Evolutionary conservation across 495 filamentous ascomycete species (phyloP).

Genomic region (Aspergillus asperescens): DNA sequence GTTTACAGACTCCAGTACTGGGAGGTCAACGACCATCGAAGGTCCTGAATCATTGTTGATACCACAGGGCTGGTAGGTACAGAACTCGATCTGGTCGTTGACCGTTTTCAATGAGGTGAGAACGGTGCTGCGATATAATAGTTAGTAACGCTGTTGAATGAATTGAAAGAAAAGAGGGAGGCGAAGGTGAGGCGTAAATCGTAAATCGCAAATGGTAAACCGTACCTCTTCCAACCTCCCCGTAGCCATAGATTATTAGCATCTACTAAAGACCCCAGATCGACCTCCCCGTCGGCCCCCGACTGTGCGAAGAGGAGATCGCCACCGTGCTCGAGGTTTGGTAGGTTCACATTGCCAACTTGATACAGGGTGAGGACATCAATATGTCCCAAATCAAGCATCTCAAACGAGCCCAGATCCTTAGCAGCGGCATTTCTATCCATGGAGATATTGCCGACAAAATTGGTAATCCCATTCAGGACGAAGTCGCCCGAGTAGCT

Average conservation of each 20-base stretch:
- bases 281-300: not conserved
- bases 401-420: not conserved
- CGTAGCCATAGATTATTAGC: not conserved
- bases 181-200: too few species aligned
- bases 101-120: not conserved
- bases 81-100: too few species aligned
- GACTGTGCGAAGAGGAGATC: not conserved
- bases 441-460: slow-evolving; percentile 1
- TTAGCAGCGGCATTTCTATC: not conserved
- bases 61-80: too few species aligned
- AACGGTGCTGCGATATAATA: too few species aligned
- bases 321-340: not conserved
- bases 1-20: not conserved
- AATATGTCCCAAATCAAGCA: not conserved
- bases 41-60: too few species aligned
- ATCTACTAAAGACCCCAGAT: slow-evolving; percentile 1
- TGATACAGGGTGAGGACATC: not conserved
- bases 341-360: not conserved
- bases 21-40: too few species aligned
- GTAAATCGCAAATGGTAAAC: too few species aligned
- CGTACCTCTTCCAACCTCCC: not conserved
- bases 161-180: too few species aligned
- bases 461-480: not conserved
- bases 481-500: slow-evolving; percentile 7
- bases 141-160: too few species aligned